Percentiles rank a stretch among this genome's conserved stretches.
Conservation (phyloP, 306 rosid genomes). For the Cicer bijugum region DNA sequence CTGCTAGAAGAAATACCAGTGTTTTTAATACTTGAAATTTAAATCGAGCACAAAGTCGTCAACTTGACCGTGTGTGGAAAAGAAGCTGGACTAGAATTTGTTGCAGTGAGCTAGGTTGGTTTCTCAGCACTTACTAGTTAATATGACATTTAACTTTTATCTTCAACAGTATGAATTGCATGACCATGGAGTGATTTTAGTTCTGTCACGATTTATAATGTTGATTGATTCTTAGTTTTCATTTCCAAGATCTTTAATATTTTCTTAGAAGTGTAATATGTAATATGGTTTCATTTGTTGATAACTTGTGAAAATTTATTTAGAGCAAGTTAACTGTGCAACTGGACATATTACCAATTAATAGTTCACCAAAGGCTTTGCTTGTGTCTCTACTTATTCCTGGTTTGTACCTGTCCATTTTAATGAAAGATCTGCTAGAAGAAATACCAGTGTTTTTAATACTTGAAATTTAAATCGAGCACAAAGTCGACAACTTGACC, state of each 20-base stretch:
- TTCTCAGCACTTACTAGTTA: not conserved
- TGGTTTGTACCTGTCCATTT: constrained; percentile 1
- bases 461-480: not conserved
- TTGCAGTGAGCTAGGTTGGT: not conserved
- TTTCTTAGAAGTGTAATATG: constrained; percentile 27
- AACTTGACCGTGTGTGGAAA: constrained; percentile 7
- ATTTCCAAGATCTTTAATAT: constrained; percentile 7
- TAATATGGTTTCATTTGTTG: constrained; percentile 34
- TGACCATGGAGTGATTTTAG: constrained; percentile 8
- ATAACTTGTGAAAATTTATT: not conserved
- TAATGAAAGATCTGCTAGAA: not conserved
- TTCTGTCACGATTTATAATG: constrained; percentile 7
- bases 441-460: not conserved
- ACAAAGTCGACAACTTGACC: constrained; percentile 8
- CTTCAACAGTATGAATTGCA: not conserved
- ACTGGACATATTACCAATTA: constrained; percentile 11
- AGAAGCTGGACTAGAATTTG: constrained; percentile 9
- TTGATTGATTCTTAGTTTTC: constrained; percentile 11
- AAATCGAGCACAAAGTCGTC: not conserved
- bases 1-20: constrained; percentile 2
- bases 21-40: not conserved
- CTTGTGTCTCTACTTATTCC: constrained; percentile 18
- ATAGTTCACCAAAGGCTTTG: constrained; percentile 8
- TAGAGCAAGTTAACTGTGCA: constrained; percentile 30
- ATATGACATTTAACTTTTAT: not conserved